These are phyloP conservation scores for Ophiocordyceps camponoti-leonardi DNA, from an alignment of 2,329 filamentous ascomycete genomes.

Conservation along the genomic window DNA sequence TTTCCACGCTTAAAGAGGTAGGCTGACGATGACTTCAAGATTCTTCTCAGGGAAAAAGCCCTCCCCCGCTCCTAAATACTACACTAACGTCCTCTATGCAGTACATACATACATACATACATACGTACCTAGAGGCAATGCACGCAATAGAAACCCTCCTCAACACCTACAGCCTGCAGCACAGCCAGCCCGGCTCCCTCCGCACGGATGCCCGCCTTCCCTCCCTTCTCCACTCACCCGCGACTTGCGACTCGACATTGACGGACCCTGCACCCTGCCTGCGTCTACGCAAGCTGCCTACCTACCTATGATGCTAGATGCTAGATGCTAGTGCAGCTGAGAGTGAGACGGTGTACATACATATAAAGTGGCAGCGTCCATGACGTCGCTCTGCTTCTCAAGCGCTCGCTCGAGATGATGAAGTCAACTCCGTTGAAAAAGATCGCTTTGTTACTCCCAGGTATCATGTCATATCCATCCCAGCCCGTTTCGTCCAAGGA, in stretches of 20 bases:
- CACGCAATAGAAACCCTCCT: background rate
- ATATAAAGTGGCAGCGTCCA: background rate
- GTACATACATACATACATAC: too few species aligned
- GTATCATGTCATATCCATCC: conserved; percentile 9
- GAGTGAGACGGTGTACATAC: background rate
- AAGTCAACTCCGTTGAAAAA: background rate
- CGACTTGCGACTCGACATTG: background rate
- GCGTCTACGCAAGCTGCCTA: too few species aligned
- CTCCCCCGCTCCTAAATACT: too few species aligned
- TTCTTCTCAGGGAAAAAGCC: too few species aligned
- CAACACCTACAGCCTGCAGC: background rate
- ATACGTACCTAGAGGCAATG: too few species aligned
- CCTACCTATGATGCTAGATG: too few species aligned
- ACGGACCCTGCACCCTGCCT: background rate
- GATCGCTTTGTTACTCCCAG: conserved; percentile 2
- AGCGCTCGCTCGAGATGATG: background rate
- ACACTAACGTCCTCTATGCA: too few species aligned
- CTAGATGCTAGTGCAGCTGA: background rate
- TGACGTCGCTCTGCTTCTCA: background rate
- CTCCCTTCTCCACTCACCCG: background rate
- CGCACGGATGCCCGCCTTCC: background rate
- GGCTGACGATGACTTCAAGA: background rate
- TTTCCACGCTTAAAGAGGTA: background rate
- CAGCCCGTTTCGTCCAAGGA: background rate
- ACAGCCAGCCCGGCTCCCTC: background rate